phyloP scores from a whole-genome alignment of 768 basidiomycete species.

The Boletellus ananiceps region DNA sequence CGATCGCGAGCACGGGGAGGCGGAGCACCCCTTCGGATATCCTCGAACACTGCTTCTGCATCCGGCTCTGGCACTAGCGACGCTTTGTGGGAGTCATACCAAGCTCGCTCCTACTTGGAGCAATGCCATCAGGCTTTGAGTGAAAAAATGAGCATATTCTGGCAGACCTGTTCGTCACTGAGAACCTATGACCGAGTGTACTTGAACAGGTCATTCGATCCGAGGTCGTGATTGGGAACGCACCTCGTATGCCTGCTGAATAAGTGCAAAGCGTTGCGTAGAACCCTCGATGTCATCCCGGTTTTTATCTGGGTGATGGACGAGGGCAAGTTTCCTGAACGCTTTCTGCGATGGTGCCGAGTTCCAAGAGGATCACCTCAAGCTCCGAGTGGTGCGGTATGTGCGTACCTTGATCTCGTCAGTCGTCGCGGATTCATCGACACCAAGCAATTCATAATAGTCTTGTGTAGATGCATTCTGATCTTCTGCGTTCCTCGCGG shows the following conservation, averaged over 20 bases:
- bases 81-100: constrained; percentile 93
- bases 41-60: constrained; percentile 79
- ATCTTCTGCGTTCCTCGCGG: constrained; percentile 32
- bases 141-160: constrained; percentile 2
- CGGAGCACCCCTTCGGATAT: constrained; percentile 67
- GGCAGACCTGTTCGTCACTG: constrained; percentile 86
- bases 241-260: constrained; percentile 97
- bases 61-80: constrained; percentile 79
- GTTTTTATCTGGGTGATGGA: constrained; percentile 90
- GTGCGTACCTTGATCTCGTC: constrained; percentile 81
- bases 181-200: constrained; percentile 58
- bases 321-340: constrained; percentile 78
- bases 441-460: constrained; percentile 79
- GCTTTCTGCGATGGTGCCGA: constrained; percentile 49
- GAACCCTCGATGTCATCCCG: constrained; percentile 76
- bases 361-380: background rate
- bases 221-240: constrained; percentile 9
- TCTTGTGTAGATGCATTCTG: constrained; percentile 40
- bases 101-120: constrained; percentile 85
- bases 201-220: background rate
- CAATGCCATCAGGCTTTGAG: constrained; percentile 12
- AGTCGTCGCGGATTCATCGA: constrained; percentile 74
- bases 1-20: constrained; percentile 56
- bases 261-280: constrained; percentile 76
- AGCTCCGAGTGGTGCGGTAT: background rate